Conservation (phyloP, 257 asterid genomes). For the Rehmannia glutinosa region DNA sequence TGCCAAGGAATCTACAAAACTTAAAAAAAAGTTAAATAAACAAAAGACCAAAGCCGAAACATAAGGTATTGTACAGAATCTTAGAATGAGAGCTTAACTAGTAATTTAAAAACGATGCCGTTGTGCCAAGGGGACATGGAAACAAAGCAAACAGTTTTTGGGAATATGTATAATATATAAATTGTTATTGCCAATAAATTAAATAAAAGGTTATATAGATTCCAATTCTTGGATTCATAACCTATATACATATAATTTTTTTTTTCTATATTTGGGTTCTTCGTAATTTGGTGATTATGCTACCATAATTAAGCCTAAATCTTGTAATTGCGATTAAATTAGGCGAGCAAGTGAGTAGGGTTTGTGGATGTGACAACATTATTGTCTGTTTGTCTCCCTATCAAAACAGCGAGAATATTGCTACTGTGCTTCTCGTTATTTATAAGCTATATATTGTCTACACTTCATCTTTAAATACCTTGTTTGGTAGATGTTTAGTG, state of each 20-base stretch:
- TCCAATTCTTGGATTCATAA: slow-evolving; percentile 22
- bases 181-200: slow-evolving; percentile 20
- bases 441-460: background rate
- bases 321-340: background rate
- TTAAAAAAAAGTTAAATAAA: background rate
- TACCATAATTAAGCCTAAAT: background rate
- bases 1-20: background rate
- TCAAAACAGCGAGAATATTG: slow-evolving; percentile 69
- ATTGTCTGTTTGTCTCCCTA: slow-evolving; percentile 63
- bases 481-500: background rate
- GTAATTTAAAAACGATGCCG: slow-evolving; percentile 11
- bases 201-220: background rate
- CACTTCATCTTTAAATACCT: no score
- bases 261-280: slow-evolving; percentile 29
- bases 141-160: slow-evolving; percentile 32
- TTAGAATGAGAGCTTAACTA: slow-evolving; percentile 15
- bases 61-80: slow-evolving; percentile 16
- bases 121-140: slow-evolving; percentile 38
- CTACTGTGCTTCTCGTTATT: slow-evolving; percentile 29
- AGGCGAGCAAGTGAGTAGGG: no score
- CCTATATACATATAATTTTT: background rate
- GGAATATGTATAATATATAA: background rate
- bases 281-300: slow-evolving; percentile 30
- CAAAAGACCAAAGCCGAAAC: slow-evolving; percentile 10
- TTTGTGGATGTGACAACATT: slow-evolving; percentile 56